These are phyloP conservation scores for Metschnikowia koreensis DNA, from an alignment of 805 yeast species.

Conservation along the genomic window DNA sequence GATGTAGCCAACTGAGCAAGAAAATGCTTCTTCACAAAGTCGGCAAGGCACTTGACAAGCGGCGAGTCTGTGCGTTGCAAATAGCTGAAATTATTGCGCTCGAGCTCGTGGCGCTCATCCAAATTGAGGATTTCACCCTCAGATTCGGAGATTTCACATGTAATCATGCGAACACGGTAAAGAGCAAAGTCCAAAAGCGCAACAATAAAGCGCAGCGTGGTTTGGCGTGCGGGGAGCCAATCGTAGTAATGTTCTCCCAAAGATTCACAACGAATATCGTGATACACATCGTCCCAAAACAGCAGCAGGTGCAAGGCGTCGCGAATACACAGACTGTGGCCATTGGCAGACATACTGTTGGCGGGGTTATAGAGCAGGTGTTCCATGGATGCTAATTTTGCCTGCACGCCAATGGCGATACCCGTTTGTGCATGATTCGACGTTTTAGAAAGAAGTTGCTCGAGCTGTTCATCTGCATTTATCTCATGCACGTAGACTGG, in stretches of 20 bases:
- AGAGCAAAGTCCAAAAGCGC: constrained; percentile 12
- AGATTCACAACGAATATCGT: constrained; percentile 13
- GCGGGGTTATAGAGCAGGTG: constrained; percentile 2
- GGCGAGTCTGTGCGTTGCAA: constrained; percentile 6
- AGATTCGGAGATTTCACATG: constrained; percentile 5
- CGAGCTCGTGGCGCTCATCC: constrained; percentile 15
- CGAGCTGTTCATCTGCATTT: constrained; percentile 3
- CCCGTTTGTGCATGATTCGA: not conserved
- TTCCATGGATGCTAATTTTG: constrained; percentile 6
- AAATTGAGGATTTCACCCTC: constrained; percentile 1
- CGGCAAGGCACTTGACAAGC: constrained; percentile 6
- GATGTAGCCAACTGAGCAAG: constrained; percentile 1
- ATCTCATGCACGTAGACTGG: not conserved
- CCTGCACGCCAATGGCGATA: not conserved
- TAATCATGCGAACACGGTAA: constrained; percentile 10
- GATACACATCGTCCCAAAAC: constrained; percentile 18
- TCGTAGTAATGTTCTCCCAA: constrained; percentile 1
- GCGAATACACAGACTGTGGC: constrained; percentile 4
- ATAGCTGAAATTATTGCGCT: constrained; percentile 6
- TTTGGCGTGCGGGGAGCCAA: constrained; percentile 11
- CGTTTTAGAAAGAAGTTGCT: not conserved
- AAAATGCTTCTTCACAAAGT: constrained; percentile 3
- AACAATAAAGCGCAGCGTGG: constrained; percentile 9
- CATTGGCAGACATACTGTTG: not conserved
- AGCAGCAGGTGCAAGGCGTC: constrained; percentile 10